Conservation (phyloP, 2,329 filamentous ascomycete species). For the Graphiopsis chlorocephala region DNA sequence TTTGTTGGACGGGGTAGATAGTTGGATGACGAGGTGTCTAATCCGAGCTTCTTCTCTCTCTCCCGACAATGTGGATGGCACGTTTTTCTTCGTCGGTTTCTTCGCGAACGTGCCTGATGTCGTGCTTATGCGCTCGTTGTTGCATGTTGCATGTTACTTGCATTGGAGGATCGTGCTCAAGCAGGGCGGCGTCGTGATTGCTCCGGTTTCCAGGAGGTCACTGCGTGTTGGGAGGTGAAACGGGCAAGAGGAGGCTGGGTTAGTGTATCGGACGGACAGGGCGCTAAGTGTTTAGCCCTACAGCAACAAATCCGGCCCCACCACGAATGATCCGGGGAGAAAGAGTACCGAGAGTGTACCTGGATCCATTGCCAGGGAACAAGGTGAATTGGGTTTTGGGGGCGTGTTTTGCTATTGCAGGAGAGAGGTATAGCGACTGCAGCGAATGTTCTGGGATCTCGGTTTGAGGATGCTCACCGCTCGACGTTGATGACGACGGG, state of each 20-base stretch:
- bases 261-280: background rate
- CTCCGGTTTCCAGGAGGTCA: background rate
- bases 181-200: background rate
- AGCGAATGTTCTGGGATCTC: background rate
- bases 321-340: background rate
- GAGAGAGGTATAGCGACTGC: background rate
- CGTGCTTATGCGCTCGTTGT: background rate
- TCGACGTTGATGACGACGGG: background rate
- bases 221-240: background rate
- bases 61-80: background rate
- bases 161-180: background rate
- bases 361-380: background rate
- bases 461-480: background rate
- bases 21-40: background rate
- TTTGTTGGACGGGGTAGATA: background rate
- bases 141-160: constrained; percentile 4
- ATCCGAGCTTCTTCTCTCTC: background rate
- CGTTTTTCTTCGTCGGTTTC: background rate
- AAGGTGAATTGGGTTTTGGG: background rate
- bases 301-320: background rate
- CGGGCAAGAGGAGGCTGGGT: background rate
- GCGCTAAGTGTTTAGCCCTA: background rate
- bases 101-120: background rate
- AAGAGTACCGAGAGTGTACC: background rate
- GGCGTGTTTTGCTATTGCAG: background rate